phyloP scores from a whole-genome alignment of 371 early-diverging fungal species.

The Rhizopus delemar region DNA sequence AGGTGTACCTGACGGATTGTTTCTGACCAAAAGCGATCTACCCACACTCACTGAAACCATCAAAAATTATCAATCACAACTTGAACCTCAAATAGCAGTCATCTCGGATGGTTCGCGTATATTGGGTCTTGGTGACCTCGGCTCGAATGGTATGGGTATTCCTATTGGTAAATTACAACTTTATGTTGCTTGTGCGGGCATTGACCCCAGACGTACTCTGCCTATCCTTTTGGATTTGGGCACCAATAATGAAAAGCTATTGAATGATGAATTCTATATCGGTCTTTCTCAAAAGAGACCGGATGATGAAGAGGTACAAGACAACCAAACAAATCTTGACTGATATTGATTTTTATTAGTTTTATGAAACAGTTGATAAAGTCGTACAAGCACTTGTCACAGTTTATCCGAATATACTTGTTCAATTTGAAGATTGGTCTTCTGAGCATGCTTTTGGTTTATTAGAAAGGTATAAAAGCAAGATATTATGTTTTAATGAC shows the following conservation, averaged over 20 bases:
- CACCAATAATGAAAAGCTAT: constrained; percentile 76
- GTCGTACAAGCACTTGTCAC: constrained; percentile 71
- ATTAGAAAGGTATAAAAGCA: constrained; percentile 66
- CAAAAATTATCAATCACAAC: constrained; percentile 57
- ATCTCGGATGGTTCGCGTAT: constrained; percentile 94
- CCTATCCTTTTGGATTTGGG: constrained; percentile 91
- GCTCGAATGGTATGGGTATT: constrained; percentile 91
- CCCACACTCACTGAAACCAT: constrained; percentile 69
- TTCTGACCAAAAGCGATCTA: constrained; percentile 65
- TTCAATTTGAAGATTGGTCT: constrained; percentile 95
- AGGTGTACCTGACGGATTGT: constrained; percentile 81
- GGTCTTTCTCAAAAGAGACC: constrained; percentile 68
- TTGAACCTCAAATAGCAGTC: constrained; percentile 75
- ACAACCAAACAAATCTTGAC: constrained; percentile 79
- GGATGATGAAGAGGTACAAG: constrained; percentile 41
- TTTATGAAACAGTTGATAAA: constrained; percentile 77
- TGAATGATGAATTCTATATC: constrained; percentile 85
- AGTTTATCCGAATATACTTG: constrained; percentile 75
- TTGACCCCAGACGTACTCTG: constrained; percentile 81
- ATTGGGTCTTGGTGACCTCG: constrained; percentile 90
- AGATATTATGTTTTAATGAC: constrained; percentile 76
- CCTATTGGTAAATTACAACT: constrained; percentile 91
- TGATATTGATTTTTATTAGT: constrained; percentile 72
- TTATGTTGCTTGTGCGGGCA: constrained; percentile 89
- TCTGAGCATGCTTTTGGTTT: constrained; percentile 84